Percentiles rank a stretch among this genome's conserved stretches.
Conservation (phyloP, 2,329 filamentous ascomycete genomes). For the Whalleya microplaca region DNA sequence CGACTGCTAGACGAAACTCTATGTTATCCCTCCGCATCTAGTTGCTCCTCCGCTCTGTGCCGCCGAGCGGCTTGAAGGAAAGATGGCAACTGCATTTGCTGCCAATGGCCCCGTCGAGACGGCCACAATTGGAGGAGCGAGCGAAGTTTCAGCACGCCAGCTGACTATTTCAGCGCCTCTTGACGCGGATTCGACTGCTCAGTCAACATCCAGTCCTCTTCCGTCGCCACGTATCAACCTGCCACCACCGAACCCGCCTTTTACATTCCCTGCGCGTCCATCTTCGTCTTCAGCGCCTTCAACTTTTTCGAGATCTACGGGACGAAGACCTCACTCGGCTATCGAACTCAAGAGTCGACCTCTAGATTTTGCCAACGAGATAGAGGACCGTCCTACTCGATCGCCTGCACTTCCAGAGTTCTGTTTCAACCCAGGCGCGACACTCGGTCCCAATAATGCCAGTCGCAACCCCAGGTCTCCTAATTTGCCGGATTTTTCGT, state of each 20-base stretch:
- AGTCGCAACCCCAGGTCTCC: slow-evolving; percentile 40
- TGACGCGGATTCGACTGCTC: slow-evolving; percentile 32
- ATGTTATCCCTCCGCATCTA: slow-evolving; percentile 35
- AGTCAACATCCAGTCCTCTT: slow-evolving; percentile 35
- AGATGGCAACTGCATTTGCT: slow-evolving; percentile 40
- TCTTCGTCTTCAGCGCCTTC: slow-evolving; percentile 52
- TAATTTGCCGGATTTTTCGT: slow-evolving; percentile 57
- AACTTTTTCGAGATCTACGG: slow-evolving; percentile 51
- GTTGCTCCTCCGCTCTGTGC: slow-evolving; percentile 33
- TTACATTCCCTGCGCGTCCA: slow-evolving; percentile 62
- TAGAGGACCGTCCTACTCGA: slow-evolving; percentile 15
- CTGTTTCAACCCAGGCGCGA: slow-evolving; percentile 40
- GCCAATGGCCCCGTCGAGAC: slow-evolving; percentile 41
- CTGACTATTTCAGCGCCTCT: slow-evolving; percentile 35
- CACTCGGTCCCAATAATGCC: slow-evolving; percentile 36
- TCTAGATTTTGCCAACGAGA: slow-evolving; percentile 24
- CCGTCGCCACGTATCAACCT: slow-evolving; percentile 41
- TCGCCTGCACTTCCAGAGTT: slow-evolving; percentile 39
- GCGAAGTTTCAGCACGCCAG: slow-evolving; percentile 28
- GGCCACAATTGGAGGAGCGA: slow-evolving; percentile 25
- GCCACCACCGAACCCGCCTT: slow-evolving; percentile 65
- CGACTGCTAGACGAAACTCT: slow-evolving; percentile 24
- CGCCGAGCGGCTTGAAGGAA: slow-evolving; percentile 40
- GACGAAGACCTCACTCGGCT: slow-evolving; percentile 57
- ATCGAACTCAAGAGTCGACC: slow-evolving; percentile 43